Percentiles rank a stretch among this genome's conserved stretches.
These are phyloP conservation scores for Solanum peruvianum DNA, from an alignment of 257 asterid genomes.

Conservation along the genomic window DNA sequence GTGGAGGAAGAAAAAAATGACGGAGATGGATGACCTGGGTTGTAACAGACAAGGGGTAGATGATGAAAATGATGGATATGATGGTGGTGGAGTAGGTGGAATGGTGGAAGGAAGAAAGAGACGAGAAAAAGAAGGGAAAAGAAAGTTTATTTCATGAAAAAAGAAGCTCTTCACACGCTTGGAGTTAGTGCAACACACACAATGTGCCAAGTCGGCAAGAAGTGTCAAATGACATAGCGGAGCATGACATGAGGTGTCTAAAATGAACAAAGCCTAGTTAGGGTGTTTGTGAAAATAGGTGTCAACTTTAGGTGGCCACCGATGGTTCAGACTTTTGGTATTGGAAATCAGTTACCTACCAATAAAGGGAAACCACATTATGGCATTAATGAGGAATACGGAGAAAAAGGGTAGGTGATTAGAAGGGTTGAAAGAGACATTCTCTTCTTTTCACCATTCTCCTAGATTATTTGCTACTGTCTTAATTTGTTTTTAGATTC, in stretches of 20 bases:
- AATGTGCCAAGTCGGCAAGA: background rate
- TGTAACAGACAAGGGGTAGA: background rate
- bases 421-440: background rate
- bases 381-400: background rate
- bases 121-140: background rate
- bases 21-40: background rate
- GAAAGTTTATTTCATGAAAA: background rate
- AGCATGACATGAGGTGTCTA: background rate
- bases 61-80: background rate
- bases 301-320: background rate
- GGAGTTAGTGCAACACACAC: background rate
- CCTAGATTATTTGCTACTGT: background rate
- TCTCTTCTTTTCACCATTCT: background rate
- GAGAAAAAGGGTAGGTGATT: background rate
- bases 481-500: background rate
- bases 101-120: background rate
- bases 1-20: background rate
- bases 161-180: background rate
- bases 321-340: background rate
- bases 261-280: background rate
- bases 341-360: background rate
- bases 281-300: background rate
- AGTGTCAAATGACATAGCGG: background rate
- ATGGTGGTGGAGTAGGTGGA: background rate
- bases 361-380: background rate